Base-by-base conservation (phyloP, 2,329 filamentous ascomycete genomes). In the Sporothrix pseudoabietina region DNA sequence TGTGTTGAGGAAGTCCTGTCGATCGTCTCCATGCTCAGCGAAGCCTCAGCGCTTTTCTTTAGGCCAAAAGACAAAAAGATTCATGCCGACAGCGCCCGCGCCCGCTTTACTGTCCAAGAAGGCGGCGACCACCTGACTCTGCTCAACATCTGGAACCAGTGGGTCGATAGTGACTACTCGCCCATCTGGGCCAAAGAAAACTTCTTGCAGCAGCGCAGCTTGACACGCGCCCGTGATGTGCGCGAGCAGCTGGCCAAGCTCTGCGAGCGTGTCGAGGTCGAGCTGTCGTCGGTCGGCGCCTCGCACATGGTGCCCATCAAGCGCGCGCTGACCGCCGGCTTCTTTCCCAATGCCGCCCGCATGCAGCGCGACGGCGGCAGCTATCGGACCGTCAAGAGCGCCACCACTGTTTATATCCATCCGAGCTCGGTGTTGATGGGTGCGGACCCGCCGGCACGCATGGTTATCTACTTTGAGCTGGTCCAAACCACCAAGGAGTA, bases 11-110 rank as follows among this genome's bases (percentile, higher is more conserved):
- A 99, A 82, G 90, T 98, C 0, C 85, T 99, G 19, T 94, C 92
- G 0, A 93, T 98, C 68, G 93, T 98, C n/a, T 90, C 94, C 57
- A 97, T 98, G 93, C 87, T 98, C 0, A 90, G 92, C 75, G 96
- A 98, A 82, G 90, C 93, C 1, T 94, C 91, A 4, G 91, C 94
- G 0, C 87, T 99, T 5, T 99, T 98, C 85, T 97, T 97, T 86
- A 88, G 94, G 0, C 94, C 96, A 26, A 97, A 98, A 80, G 94
- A 99, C 83, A 98, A 98, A 85, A 97, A 97, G 81, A 91, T 98
- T 39, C 93, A 98, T 79, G 96, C 96, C 14, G 95, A 99, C 81
- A 93, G 92, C 75, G 96, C 96, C 0, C 90, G 94, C 16, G 91
- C 92, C 49, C 89, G 95, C 1, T 98, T 98, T 82, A 97, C 94